phyloP scores from a whole-genome alignment of 2,329 filamentous ascomycete species.

The Aspergillus pseudoviridinutans region DNA sequence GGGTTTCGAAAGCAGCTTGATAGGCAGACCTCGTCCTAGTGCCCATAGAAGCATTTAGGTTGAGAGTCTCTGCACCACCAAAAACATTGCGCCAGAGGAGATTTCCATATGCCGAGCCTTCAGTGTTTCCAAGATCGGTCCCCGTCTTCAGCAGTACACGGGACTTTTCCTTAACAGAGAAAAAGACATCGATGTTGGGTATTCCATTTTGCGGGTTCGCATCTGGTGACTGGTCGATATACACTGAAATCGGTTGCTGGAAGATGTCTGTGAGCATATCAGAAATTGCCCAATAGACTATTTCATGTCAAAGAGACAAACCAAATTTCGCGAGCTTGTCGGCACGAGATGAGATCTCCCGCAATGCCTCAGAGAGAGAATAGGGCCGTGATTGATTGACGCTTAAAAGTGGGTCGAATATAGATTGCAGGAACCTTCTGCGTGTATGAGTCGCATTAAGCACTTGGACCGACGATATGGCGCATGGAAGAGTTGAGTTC shows the following conservation, averaged over 20 bases:
- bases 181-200: conserved; percentile 75
- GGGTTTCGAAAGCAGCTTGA: conserved; percentile 77
- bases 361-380: conserved; percentile 74
- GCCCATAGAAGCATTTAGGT: conserved; percentile 80
- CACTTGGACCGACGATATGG: conserved; percentile 79
- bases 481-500: conserved; percentile 82
- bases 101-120: conserved; percentile 89
- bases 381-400: conserved; percentile 64
- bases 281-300: conserved; percentile 5
- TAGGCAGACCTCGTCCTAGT: conserved; percentile 90
- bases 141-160: conserved; percentile 87
- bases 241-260: conserved; percentile 75
- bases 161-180: conserved; percentile 74
- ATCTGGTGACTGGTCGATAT: conserved; percentile 72
- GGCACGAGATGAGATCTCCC: conserved; percentile 65
- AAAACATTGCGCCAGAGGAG: conserved; percentile 87
- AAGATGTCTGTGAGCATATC: conserved; percentile 66
- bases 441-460: conserved; percentile 82
- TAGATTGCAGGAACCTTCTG: conserved; percentile 72
- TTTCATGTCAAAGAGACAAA: conserved; percentile 40
- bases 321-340: conserved; percentile 77
- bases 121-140: conserved; percentile 88
- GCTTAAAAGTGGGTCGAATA: conserved; percentile 74
- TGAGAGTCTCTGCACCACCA: conserved; percentile 86
- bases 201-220: conserved; percentile 59